Percentiles rank a stretch among this genome's conserved stretches.
Evolutionary conservation across 2,329 filamentous ascomycete species (phyloP).

Genomic region (Endothia cerciana): DNA sequence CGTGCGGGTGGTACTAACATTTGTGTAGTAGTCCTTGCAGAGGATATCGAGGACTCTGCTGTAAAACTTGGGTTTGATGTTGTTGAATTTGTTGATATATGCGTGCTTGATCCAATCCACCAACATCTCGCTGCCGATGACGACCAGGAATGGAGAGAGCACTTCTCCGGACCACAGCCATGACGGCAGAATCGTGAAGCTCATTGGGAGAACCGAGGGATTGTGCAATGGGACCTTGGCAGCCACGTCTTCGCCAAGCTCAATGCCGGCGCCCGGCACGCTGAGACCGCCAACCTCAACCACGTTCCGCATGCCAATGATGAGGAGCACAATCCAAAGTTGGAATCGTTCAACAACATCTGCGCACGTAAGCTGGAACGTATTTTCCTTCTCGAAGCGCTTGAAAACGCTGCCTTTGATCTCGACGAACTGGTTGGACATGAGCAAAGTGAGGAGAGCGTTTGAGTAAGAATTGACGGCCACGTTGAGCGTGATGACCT

Average conservation of each 20-base stretch:
- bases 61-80: constrained; percentile 89
- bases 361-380: constrained; percentile 94
- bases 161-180: constrained; percentile 82
- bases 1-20: constrained; percentile 55
- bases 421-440: constrained; percentile 98
- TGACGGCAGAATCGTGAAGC: constrained; percentile 85
- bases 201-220: constrained; percentile 81
- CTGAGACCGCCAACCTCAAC: constrained; percentile 91
- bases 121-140: constrained; percentile 93
- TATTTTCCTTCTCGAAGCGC: constrained; percentile 96
- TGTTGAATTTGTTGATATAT: constrained; percentile 99
- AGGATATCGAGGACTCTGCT: constrained; percentile 88
- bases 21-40: constrained; percentile 97
- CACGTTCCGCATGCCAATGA: constrained; percentile 94
- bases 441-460: constrained; percentile 83
- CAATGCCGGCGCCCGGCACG: constrained; percentile 57
- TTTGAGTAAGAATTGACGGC: constrained; percentile 99
- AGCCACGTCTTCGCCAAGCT: constrained; percentile 48
- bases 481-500: constrained; percentile 96
- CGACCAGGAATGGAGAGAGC: constrained; percentile 88
- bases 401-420: constrained; percentile 99
- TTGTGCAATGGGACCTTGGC: constrained; percentile 65
- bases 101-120: constrained; percentile 98
- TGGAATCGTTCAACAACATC: constrained; percentile 98
- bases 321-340: constrained; percentile 94